Percentiles rank a stretch among this genome's conserved stretches.
Conservation (phyloP, 1,139 yeast genomes). For the Debaryomycetaceae sp. region DNA sequence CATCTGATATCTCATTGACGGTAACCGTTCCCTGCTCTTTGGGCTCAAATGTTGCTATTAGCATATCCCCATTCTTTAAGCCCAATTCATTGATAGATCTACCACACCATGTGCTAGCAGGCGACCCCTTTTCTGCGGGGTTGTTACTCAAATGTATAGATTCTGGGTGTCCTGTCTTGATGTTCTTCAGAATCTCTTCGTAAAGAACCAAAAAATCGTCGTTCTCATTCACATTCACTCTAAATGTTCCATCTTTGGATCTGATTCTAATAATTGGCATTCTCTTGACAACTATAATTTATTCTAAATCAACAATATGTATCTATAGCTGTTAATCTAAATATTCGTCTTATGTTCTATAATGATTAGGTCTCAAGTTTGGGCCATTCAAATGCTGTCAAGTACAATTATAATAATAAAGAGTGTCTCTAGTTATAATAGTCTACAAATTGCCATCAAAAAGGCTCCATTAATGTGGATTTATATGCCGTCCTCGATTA, state of each 20-base stretch:
- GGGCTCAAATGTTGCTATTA: slow-evolving; percentile 53
- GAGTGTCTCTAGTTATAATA: no score
- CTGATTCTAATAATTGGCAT: slow-evolving; percentile 62
- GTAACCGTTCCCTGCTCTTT: slow-evolving; percentile 6
- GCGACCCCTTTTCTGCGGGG: slow-evolving; percentile 50
- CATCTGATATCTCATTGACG: background rate
- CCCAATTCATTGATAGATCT: slow-evolving; percentile 52
- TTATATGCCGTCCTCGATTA: no score
- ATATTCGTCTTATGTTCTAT: background rate
- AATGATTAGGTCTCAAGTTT: background rate
- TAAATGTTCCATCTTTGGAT: slow-evolving; percentile 76
- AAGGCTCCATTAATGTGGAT: no score
- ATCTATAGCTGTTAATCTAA: no score
- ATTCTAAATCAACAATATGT: background rate
- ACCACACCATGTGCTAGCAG: slow-evolving; percentile 41
- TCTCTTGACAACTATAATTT: background rate
- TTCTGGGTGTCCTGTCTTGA: slow-evolving; percentile 29
- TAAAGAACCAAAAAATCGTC: slow-evolving; percentile 50
- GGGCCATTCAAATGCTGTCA: background rate
- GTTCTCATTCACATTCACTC: slow-evolving; percentile 52
- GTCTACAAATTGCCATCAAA: background rate
- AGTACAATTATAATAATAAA: background rate
- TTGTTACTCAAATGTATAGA: slow-evolving; percentile 38
- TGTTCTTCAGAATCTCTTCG: slow-evolving; percentile 37
- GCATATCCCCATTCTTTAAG: slow-evolving; percentile 78